phyloP scores from a whole-genome alignment of 805 yeast species.

The Ogataea salicorniae region DNA sequence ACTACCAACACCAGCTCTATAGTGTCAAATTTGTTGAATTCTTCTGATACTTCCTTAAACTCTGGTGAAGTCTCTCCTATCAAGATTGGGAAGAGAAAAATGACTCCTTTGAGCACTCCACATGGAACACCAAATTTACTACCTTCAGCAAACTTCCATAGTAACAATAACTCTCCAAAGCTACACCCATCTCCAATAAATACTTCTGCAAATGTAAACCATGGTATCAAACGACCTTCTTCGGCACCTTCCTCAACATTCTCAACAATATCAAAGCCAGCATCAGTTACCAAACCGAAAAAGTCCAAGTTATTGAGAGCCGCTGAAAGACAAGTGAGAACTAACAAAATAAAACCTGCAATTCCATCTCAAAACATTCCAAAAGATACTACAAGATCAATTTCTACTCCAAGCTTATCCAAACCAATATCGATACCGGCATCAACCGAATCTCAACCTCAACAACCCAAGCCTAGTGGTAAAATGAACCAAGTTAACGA shows the following conservation, averaged over 20 bases:
- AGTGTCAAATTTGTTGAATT: neutral
- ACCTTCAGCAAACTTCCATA: neutral
- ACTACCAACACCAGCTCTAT: neutral
- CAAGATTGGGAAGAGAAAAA: conserved; percentile 4
- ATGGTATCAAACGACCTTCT: neutral
- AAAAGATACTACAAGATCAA: neutral
- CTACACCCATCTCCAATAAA: neutral
- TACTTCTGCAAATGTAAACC: neutral
- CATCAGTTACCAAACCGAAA: conserved; percentile 9
- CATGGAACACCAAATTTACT: conserved; percentile 1
- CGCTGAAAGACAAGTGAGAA: conserved; percentile 15
- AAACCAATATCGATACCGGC: neutral
- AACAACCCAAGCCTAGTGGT: neutral
- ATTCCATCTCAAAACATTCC: neutral
- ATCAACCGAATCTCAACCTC: neutral
- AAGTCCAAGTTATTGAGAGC: conserved; percentile 19
- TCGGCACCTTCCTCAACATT: neutral
- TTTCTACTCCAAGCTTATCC: conserved; percentile 1
- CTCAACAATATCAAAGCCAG: neutral
- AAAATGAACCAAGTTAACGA: conserved; percentile 2
- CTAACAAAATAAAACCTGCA: conserved; percentile 3
- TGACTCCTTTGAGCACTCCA: conserved; percentile 5
- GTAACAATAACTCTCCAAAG: neutral
- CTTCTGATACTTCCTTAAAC: neutral
- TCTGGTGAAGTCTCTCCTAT: neutral